Base-by-base conservation (phyloP, 1,284 basidiomycete genomes). In the Ceratobasidium sp. region DNA sequence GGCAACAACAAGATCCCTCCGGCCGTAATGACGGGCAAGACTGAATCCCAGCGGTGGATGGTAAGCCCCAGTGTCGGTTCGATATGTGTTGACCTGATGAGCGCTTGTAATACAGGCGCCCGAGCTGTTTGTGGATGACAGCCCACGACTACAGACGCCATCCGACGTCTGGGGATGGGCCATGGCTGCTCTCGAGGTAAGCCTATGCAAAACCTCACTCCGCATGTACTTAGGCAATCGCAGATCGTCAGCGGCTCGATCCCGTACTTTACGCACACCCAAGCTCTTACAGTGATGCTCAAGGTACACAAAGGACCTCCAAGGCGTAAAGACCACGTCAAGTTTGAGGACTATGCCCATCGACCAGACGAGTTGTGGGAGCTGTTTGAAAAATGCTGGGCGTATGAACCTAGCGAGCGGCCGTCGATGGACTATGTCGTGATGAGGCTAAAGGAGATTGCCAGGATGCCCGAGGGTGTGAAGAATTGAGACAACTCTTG, bases 161-260 rank as follows among this genome's bases (percentile, higher is more conserved):
- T 65, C 12, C 29, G 65, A 68, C 29, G 52, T 68, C 1, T 68
- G 65, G 65, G 52, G 52, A 3, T 68, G 65, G 65, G 65, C n/a
- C 0, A 68, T 68, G 53, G 53, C 42, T 10, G 52, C 40, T 0
- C 52, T 68, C 12, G 38, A 68, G 31, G 65, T 56, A 35, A 22
- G 40, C 20, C 17, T 29, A n/a, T 25, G 8, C 47, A 49, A 34
- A 17, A 8, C 2, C 38, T 54, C 3, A 22, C 17, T 32, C 7
- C 7, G 12, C 31, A 29, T 40, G 27, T 6, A 42, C 29, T 6
- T 12, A 8, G 38, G 17, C 12, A 8, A 15, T 29, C 20, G 1
- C 13, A 67, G 62, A 22, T 67, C 5, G 34, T 54, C n/a, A 53
- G 50, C 25, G 62, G 62, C 3, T 12, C 2, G 5, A 8, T 25